phyloP scores from a whole-genome alignment of 257 asterid species.

The Nemophila menziesii region DNA sequence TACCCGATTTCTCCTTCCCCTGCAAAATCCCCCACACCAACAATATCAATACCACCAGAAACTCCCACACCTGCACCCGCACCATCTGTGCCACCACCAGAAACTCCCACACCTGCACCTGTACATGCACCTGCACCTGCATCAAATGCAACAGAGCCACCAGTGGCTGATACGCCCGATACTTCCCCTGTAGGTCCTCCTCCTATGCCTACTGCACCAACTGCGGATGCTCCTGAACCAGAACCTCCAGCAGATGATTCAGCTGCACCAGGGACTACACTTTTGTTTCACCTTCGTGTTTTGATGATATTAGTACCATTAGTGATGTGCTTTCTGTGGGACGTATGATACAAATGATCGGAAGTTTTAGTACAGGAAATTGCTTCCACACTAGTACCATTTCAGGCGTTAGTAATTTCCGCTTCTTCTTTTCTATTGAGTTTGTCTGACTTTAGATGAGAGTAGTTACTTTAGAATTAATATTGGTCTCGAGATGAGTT shows the following conservation, averaged over 20 bases:
- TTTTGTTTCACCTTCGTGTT: conserved; percentile 1
- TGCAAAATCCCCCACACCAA: neutral
- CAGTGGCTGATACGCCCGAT: too few relatives aligned
- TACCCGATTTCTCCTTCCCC: conserved; percentile 7
- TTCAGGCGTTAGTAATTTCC: too few relatives aligned
- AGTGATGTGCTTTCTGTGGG: conserved; percentile 3
- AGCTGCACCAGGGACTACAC: neutral
- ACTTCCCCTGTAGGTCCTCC: conserved; percentile 1
- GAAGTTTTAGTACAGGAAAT: neutral
- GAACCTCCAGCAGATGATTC: conserved; percentile 17
- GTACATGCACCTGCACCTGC: neutral
- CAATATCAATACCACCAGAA: conserved; percentile 13
- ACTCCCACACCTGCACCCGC: neutral
- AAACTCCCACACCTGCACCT: neutral
- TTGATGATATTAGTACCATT: neutral
- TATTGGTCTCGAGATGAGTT: too few relatives aligned
- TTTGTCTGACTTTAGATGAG: too few relatives aligned
- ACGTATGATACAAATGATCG: neutral
- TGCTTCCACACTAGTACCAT: too few relatives aligned
- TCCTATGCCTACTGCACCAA: neutral
- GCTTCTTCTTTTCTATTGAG: too few relatives aligned
- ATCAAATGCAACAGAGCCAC: too few relatives aligned
- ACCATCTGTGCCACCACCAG: too few relatives aligned
- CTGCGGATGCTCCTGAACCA: conserved; percentile 6
- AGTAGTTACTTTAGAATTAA: too few relatives aligned